Conservation (phyloP, 1,284 basidiomycete genomes). For the Flammula alnicola region DNA sequence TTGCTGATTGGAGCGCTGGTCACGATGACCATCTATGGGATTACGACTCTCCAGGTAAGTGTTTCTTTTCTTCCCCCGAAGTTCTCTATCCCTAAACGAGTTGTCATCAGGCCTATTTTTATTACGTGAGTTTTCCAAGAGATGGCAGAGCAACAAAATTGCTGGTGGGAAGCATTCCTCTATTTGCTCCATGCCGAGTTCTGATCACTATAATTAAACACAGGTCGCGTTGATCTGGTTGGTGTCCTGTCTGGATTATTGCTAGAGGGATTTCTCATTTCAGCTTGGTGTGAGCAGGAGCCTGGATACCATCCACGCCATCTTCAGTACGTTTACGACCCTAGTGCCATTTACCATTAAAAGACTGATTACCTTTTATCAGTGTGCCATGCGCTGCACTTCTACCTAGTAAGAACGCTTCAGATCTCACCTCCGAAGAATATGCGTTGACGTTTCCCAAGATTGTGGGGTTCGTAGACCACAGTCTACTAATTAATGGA, state of each 20-base stretch:
- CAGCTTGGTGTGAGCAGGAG: slow-evolving; percentile 32
- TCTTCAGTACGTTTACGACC: slow-evolving; percentile 43
- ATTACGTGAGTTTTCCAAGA: slow-evolving; percentile 42
- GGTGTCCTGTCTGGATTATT: slow-evolving; percentile 9
- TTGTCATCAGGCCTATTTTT: slow-evolving; percentile 42
- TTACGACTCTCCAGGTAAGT: slow-evolving; percentile 45
- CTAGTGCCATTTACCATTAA: neutral
- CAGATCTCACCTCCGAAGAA: neutral
- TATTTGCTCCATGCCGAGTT: slow-evolving; percentile 2
- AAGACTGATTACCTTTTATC: slow-evolving; percentile 2
- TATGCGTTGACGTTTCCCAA: slow-evolving; percentile 17
- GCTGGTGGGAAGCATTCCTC: slow-evolving; percentile 31
- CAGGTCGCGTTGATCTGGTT: slow-evolving; percentile 34
- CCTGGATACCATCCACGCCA: slow-evolving; percentile 45
- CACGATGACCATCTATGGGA: slow-evolving; percentile 24
- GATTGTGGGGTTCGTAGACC: slow-evolving; percentile 40
- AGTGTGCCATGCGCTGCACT: slow-evolving; percentile 48
- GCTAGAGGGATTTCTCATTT: neutral
- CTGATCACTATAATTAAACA: neutral
- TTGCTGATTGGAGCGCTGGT: slow-evolving; percentile 11
- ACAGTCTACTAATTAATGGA: slow-evolving; percentile 33
- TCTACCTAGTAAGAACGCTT: slow-evolving; percentile 40
- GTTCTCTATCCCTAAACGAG: neutral
- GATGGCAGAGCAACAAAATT: slow-evolving; percentile 37
- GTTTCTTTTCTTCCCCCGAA: neutral